These are phyloP conservation scores for Gentiana macrophylla DNA, from an alignment of 257 asterid genomes.

Conservation along the genomic window DNA sequence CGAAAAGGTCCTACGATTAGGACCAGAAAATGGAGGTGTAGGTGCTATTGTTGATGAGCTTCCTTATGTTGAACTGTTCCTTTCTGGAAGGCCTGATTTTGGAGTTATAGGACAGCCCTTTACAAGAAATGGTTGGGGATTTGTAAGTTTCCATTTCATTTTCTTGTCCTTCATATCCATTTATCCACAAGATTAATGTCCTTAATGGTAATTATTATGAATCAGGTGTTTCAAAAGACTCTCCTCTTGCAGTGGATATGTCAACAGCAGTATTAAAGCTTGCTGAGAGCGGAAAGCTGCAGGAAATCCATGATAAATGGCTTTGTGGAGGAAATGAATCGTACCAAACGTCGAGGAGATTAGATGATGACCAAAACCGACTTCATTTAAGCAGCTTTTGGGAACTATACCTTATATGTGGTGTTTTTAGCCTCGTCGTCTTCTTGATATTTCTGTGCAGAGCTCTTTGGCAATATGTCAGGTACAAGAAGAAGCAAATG, in stretches of 20 bases:
- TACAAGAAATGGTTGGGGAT: slow-evolving; percentile 44
- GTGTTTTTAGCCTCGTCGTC: slow-evolving; percentile 18
- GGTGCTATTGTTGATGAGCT: slow-evolving; percentile 46
- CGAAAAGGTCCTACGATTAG: slow-evolving; percentile 23
- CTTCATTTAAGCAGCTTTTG: slow-evolving; percentile 67
- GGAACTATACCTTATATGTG: slow-evolving; percentile 69
- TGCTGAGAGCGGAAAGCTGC: slow-evolving; percentile 55
- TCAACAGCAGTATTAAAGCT: slow-evolving; percentile 61
- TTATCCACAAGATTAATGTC: neutral
- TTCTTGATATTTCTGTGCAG: slow-evolving; percentile 13
- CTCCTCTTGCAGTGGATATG: slow-evolving; percentile 69
- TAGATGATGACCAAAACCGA: slow-evolving; percentile 43
- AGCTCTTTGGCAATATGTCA: slow-evolving; percentile 17
- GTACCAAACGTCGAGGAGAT: slow-evolving; percentile 37
- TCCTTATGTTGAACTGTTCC: slow-evolving; percentile 37
- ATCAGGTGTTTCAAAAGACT: slow-evolving; percentile 64
- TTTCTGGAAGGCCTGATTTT: slow-evolving; percentile 22
- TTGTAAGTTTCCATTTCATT: slow-evolving; percentile 25
- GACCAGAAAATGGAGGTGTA: slow-evolving; percentile 27
- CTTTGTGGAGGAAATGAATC: slow-evolving; percentile 28
- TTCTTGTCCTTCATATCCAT: neutral
- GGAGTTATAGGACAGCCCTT: slow-evolving; percentile 33
- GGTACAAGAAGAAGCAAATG: slow-evolving; percentile 18
- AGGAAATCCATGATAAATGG: slow-evolving; percentile 59
- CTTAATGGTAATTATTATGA: neutral